Evolutionary conservation across 495 filamentous ascomycete species (phyloP).

Genomic region (Bacidia rubella): DNA sequence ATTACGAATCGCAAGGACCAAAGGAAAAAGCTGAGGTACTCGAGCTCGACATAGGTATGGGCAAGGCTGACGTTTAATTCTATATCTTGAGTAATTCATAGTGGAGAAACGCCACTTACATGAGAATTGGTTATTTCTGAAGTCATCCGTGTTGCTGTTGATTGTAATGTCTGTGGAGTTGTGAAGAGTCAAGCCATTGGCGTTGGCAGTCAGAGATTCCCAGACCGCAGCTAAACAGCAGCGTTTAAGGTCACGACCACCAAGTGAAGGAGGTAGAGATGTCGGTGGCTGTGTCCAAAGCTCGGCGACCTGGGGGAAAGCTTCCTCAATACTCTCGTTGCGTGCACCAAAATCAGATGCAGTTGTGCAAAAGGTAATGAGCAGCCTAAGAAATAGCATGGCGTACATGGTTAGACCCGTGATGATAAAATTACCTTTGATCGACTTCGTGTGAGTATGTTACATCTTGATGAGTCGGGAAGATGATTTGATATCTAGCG

Average conservation of each 20-base stretch:
- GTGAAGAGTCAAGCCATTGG: background rate
- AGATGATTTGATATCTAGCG: too few relatives aligned
- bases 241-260: background rate
- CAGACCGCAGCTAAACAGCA: background rate
- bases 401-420: too few relatives aligned
- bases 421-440: too few relatives aligned
- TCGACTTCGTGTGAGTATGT: too few relatives aligned
- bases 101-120: constrained; percentile 18
- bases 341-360: too few relatives aligned
- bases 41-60: too few relatives aligned
- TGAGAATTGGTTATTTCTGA: constrained; percentile 19
- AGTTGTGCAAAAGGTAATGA: background rate
- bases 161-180: background rate
- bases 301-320: background rate
- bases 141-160: background rate
- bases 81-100: too few relatives aligned
- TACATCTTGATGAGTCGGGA: too few relatives aligned
- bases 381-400: too few relatives aligned
- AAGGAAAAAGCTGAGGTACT: too few relatives aligned
- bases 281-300: background rate
- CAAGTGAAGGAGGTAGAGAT: background rate
- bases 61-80: too few relatives aligned
- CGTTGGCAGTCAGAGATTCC: background rate
- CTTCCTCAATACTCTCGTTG: background rate
- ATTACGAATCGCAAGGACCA: too few relatives aligned